Conservation (phyloP, 768 basidiomycete genomes). For the Hypsizygus marmoreus region DNA sequence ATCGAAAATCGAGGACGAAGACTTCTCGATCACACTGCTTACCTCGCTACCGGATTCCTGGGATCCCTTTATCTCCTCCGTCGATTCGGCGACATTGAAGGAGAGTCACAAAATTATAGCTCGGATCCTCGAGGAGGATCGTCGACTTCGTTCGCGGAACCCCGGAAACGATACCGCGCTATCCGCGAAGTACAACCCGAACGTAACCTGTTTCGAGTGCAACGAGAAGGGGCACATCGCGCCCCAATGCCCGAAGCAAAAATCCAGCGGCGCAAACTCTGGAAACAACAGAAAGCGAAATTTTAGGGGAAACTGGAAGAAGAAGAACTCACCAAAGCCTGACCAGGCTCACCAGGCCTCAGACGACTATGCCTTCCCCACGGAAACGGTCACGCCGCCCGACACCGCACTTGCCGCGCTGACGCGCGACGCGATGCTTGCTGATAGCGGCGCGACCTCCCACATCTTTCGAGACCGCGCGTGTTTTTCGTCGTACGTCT, state of each 20-base stretch:
- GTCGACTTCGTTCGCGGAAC: conserved; percentile 7
- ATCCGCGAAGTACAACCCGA: conserved; percentile 15
- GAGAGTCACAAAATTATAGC: conserved; percentile 21
- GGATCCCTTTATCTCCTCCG: conserved; percentile 27
- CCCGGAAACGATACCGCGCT: conserved; percentile 18
- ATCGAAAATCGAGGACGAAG: conserved; percentile 22
- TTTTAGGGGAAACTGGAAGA: not conserved
- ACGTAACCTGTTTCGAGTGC: conserved; percentile 13
- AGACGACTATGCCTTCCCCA: conserved; percentile 10
- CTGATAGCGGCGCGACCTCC: conserved; percentile 6
- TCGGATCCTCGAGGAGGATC: conserved; percentile 25
- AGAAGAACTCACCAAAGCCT: conserved; percentile 2
- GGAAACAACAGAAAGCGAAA: not conserved
- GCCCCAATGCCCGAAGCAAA: conserved; percentile 2
- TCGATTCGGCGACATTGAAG: conserved; percentile 20
- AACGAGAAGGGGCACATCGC: conserved; percentile 12
- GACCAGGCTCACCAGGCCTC: conserved; percentile 11
- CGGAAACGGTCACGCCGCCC: not conserved
- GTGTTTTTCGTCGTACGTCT: conserved; percentile 3
- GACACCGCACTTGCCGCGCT: not conserved
- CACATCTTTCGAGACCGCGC: conserved; percentile 5
- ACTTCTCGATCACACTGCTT: conserved; percentile 32
- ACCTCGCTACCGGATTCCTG: conserved; percentile 35
- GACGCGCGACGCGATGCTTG: not conserved
- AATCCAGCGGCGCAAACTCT: not conserved